A percentile compares a stretch with the other conserved stretches of the same genome.
Conservation (phyloP, 1,284 basidiomycete species). For the Entoloma clypeatum region DNA sequence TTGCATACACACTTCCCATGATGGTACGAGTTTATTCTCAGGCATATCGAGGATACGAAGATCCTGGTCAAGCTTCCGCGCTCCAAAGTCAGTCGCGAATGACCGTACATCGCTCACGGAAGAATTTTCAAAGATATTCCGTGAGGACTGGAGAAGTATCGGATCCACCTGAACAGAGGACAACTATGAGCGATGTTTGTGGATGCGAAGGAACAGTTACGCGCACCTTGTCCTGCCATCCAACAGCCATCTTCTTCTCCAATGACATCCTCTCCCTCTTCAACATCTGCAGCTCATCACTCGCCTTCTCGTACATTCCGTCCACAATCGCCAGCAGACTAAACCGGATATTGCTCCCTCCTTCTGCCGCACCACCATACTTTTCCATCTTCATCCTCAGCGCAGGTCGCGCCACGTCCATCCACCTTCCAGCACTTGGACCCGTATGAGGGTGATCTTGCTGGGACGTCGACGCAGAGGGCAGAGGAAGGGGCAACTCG, state of each 20-base stretch:
- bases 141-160: conserved; percentile 28
- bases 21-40: conserved; percentile 28
- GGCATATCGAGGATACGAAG: conserved; percentile 45
- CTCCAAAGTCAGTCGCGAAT: conserved; percentile 44
- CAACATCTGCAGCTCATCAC: conserved; percentile 50
- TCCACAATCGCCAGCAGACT: conserved; percentile 58
- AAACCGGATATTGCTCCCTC: conserved; percentile 48
- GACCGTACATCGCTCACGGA: conserved; percentile 26
- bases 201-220: conserved; percentile 1
- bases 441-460: neutral
- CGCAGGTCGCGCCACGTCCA: conserved; percentile 56
- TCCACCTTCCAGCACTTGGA: conserved; percentile 36
- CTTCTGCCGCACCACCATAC: conserved; percentile 42
- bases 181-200: neutral
- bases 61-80: conserved; percentile 40
- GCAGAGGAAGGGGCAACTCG: conserved; percentile 34
- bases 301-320: conserved; percentile 43
- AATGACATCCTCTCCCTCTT: conserved; percentile 44
- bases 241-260: conserved; percentile 41
- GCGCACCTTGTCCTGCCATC: conserved; percentile 41
- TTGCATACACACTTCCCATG: conserved; percentile 47
- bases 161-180: conserved; percentile 34
- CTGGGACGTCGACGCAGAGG: neutral
- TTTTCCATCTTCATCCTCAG: conserved; percentile 58
- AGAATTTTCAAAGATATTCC: conserved; percentile 27